Base-by-base conservation (phyloP, 2,329 filamentous ascomycete genomes). In the Fusarium protoensiforme region DNA sequence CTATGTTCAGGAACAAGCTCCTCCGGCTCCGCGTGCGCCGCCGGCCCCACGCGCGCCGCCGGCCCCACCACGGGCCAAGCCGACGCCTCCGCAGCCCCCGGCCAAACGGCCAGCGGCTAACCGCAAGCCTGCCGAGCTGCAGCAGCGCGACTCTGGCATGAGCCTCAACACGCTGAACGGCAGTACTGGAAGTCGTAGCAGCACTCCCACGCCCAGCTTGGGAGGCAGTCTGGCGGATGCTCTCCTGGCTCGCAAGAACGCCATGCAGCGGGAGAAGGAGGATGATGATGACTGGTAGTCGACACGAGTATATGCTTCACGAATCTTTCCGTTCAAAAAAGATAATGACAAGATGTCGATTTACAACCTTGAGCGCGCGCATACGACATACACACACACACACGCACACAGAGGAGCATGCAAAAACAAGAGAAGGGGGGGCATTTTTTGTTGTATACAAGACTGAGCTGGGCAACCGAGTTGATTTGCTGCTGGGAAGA, bases 1-100 rank as follows among this genome's bases (percentile, higher is more conserved):
- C 22, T 99, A 99, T 79, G 92, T 99, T 10, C 93, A 98, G 83
- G 95, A 98, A 83, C 89, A 93, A 80, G 88, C 90, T 6, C 88
- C 90, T 8, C 87, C 90, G 29, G 87, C 89, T 53, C 89, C 91
- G 5, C 85, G 89, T 24, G 88, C 90, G 8, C 92, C 93, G 16
- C 92, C 92, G 11, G 90, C 93, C 1, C 90, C 92, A 1, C 88
- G n/a, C n/a, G 88, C 90, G 8, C 92, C 93, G 16, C 92, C 92
- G 11, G 90, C 93, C 1, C 90, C 92, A 1, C 88, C 91, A 4
- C 84, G 85, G 65, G 82, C 87, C 4, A 95, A 95, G 82, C 90
- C 93, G 0, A 89, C 90, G 11, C 93, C 94, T 3, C 94, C 94
- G 4, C 91, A 91, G 27, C 94, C 93, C 24, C 95, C 94, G 3